Percentiles rank a stretch among this genome's conserved stretches.
Conservation (phyloP, 2,329 filamentous ascomycete genomes). For the Emmonsiellopsis sp. region DNA sequence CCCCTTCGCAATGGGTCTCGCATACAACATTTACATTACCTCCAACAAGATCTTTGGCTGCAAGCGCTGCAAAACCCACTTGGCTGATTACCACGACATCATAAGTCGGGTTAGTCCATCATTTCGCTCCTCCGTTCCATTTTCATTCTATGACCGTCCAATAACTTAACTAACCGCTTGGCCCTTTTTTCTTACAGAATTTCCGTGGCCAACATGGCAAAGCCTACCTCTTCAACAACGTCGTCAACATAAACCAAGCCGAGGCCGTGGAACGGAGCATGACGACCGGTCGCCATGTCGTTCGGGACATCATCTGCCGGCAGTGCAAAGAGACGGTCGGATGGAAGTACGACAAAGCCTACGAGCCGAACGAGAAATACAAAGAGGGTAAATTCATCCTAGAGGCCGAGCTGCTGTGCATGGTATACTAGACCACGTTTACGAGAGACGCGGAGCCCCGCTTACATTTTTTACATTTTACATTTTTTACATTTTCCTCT, state of each 20-base stretch:
- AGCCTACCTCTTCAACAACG: constrained; percentile 88
- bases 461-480: background rate
- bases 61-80: constrained; percentile 90
- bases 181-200: constrained; percentile 51
- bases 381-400: constrained; percentile 98
- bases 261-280: constrained; percentile 92
- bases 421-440: constrained; percentile 47
- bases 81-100: constrained; percentile 92
- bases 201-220: constrained; percentile 98
- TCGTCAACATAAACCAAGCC: constrained; percentile 77
- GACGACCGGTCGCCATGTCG: constrained; percentile 92
- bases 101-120: constrained; percentile 67
- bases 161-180: constrained; percentile 5
- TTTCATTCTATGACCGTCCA: constrained; percentile 4
- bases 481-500: background rate
- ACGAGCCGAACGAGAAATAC: constrained; percentile 86
- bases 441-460: background rate
- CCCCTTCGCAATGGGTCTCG: constrained; percentile 60
- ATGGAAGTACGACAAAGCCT: constrained; percentile 99
- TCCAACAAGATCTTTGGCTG: constrained; percentile 84
- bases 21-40: constrained; percentile 86
- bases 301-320: constrained; percentile 83
- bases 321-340: constrained; percentile 90
- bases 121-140: background rate
- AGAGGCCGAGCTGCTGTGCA: constrained; percentile 83